These are phyloP conservation scores for Clonostachys solani DNA, from an alignment of 2,329 filamentous ascomycete species.

Conservation along the genomic window DNA sequence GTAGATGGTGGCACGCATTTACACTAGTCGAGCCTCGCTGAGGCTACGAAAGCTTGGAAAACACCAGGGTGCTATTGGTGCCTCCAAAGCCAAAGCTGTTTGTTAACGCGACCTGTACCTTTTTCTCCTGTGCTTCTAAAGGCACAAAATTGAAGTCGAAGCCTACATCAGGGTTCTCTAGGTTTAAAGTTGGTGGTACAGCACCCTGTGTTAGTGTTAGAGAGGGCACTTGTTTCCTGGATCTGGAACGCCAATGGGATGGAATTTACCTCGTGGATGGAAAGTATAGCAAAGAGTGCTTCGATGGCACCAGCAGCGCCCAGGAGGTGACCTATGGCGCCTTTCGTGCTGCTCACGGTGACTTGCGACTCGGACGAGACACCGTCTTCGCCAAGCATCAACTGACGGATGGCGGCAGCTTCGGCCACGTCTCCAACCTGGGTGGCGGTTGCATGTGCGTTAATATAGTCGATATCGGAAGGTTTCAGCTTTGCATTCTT, in stretches of 20 bases:
- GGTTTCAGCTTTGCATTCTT: slow-evolving; percentile 68
- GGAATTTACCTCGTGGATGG: slow-evolving; percentile 67
- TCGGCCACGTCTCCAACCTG: slow-evolving; percentile 83
- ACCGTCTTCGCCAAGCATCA: slow-evolving; percentile 74
- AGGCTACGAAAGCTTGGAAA: slow-evolving; percentile 36
- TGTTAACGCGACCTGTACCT: slow-evolving; percentile 72
- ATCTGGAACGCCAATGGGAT: not conserved
- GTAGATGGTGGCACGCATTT: not conserved
- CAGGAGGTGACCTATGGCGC: slow-evolving; percentile 84
- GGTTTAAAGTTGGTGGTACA: slow-evolving; percentile 83
- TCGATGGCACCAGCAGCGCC: slow-evolving; percentile 91
- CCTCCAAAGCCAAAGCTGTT: slow-evolving; percentile 99
- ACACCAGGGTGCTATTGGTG: slow-evolving; percentile 87
- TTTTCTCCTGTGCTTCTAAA: slow-evolving; percentile 61
- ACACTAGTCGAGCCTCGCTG: no score
- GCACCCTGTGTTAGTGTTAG: slow-evolving; percentile 51
- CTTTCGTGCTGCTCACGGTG: slow-evolving; percentile 90
- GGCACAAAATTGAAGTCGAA: slow-evolving; percentile 86
- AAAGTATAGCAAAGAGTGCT: slow-evolving; percentile 77
- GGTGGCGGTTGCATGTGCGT: slow-evolving; percentile 92
- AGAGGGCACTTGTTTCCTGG: not conserved
- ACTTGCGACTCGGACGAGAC: slow-evolving; percentile 57
- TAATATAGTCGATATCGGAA: slow-evolving; percentile 78
- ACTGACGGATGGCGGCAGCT: slow-evolving; percentile 71
- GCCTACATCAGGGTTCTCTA: slow-evolving; percentile 60